Conservation (phyloP, 1,139 yeast genomes). For the Magnusiomyces suaveolens region DNA sequence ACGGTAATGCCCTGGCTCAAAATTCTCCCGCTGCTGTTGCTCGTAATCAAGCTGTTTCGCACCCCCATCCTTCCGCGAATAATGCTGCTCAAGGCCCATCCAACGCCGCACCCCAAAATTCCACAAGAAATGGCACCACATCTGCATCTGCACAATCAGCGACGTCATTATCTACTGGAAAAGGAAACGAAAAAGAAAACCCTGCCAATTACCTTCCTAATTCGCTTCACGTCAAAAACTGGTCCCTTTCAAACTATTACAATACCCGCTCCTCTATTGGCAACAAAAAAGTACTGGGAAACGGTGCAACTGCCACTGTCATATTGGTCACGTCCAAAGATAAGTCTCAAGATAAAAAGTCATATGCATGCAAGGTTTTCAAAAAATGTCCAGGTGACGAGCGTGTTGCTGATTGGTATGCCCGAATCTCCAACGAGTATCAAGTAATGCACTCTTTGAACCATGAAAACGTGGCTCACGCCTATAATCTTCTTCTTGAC, state of each 20-base stretch:
- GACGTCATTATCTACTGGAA: conserved; percentile 3
- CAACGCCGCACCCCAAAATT: neutral
- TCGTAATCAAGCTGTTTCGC: neutral
- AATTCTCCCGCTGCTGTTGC: neutral
- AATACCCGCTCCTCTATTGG: conserved; percentile 8
- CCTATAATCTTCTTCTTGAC: conserved; percentile 45
- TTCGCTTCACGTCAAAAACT: conserved; percentile 14
- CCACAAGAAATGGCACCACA: neutral
- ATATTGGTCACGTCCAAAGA: conserved; percentile 14
- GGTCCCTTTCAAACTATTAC: conserved; percentile 18
- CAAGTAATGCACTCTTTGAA: conserved; percentile 61
- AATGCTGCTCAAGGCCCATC: neutral
- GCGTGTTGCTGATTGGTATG: conserved; percentile 48
- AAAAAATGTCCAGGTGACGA: conserved; percentile 39
- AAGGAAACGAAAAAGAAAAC: conserved; percentile 8
- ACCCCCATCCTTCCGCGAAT: neutral
- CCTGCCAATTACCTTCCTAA: conserved; percentile 19
- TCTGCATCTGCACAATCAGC: neutral
- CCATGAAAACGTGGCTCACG: conserved; percentile 58
- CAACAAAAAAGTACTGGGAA: conserved; percentile 10
- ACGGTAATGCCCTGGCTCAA: neutral
- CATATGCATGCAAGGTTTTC: conserved; percentile 68
- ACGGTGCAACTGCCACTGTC: conserved; percentile 15
- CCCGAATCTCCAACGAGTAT: conserved; percentile 67
- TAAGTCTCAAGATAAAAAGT: conserved; percentile 14